Conservation (phyloP, 306 rosid species). For the Parietaria judaica region DNA sequence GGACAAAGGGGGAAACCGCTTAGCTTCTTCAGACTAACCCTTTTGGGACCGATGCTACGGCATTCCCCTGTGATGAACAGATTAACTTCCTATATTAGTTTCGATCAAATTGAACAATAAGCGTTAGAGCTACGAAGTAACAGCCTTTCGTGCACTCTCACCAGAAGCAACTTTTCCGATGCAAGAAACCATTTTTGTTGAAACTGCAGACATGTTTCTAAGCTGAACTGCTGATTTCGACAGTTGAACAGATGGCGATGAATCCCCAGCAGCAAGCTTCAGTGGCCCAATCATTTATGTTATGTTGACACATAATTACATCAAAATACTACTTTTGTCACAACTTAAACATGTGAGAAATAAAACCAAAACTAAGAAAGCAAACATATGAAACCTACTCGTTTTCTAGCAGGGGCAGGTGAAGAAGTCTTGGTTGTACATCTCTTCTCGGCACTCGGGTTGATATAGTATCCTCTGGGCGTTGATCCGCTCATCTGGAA, state of each 20-base stretch:
- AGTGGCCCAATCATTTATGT: conserved; percentile 1
- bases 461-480: conserved; percentile 16
- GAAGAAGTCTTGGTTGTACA: conserved; percentile 8
- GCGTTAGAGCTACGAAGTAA: too few species aligned
- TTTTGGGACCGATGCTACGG: conserved; percentile 11
- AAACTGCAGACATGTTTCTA: conserved; percentile 14
- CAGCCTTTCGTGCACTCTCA: conserved; percentile 11
- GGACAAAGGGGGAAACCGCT: conserved; percentile 9
- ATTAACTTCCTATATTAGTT: background rate
- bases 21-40: conserved; percentile 14
- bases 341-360: background rate
- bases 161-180: conserved; percentile 23
- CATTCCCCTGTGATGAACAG: conserved; percentile 27
- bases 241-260: conserved; percentile 30
- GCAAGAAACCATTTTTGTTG: conserved; percentile 25
- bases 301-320: conserved; percentile 3
- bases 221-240: conserved; percentile 24
- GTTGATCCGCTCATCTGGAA: conserved; percentile 27
- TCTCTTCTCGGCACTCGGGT: conserved; percentile 17
- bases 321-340: background rate
- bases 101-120: conserved; percentile 1
- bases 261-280: conserved; percentile 26
- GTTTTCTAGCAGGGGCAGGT: conserved; percentile 13
- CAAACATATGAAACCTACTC: conserved; percentile 13
- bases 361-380: too few species aligned